A percentile compares a stretch with the other conserved stretches of the same genome.
phyloP scores from a whole-genome alignment of 352 stramenopile genomes.

The Phytophthora quininea region DNA sequence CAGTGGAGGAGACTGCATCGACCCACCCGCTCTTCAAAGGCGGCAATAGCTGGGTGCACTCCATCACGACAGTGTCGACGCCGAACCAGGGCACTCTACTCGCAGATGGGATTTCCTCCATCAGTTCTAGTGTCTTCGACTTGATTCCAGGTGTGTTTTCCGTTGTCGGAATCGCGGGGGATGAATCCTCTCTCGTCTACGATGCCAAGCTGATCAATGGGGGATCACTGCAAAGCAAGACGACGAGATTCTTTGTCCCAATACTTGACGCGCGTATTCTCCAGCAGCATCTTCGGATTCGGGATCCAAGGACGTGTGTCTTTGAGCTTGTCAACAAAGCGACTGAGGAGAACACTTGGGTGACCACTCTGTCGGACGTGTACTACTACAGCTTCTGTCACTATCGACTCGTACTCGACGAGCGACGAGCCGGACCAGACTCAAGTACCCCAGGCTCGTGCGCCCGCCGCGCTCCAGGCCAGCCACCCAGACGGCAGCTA shows the following conservation, averaged over 20 bases:
- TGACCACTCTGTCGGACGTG: slow-evolving; percentile 40
- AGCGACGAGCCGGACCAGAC: neutral
- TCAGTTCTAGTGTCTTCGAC: too few relatives aligned
- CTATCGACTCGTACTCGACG: slow-evolving; percentile 27
- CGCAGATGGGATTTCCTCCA: slow-evolving; percentile 15
- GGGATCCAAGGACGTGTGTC: slow-evolving; percentile 30
- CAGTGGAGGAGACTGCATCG: too few relatives aligned
- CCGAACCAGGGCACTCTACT: slow-evolving; percentile 52
- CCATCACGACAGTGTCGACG: slow-evolving; percentile 52
- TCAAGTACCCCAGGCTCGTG: too few relatives aligned
- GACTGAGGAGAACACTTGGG: slow-evolving; percentile 41
- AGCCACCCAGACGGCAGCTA: too few relatives aligned
- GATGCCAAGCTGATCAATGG: slow-evolving; percentile 35
- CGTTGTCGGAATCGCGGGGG: too few relatives aligned
- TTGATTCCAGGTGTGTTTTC: too few relatives aligned
- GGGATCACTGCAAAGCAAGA: slow-evolving; percentile 16
- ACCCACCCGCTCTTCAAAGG: too few relatives aligned
- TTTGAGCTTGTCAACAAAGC: slow-evolving; percentile 39
- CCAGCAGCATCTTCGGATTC: slow-evolving; percentile 26
- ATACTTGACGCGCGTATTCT: slow-evolving; percentile 39
- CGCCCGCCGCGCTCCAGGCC: too few relatives aligned
- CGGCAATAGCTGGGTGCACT: slow-evolving; percentile 33
- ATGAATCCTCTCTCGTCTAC: slow-evolving; percentile 1
- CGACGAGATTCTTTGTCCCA: slow-evolving; percentile 16
- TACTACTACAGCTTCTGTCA: slow-evolving; percentile 51